Conservation (phyloP, 2,329 filamentous ascomycete genomes). For the Scytalidium sp. region DNA sequence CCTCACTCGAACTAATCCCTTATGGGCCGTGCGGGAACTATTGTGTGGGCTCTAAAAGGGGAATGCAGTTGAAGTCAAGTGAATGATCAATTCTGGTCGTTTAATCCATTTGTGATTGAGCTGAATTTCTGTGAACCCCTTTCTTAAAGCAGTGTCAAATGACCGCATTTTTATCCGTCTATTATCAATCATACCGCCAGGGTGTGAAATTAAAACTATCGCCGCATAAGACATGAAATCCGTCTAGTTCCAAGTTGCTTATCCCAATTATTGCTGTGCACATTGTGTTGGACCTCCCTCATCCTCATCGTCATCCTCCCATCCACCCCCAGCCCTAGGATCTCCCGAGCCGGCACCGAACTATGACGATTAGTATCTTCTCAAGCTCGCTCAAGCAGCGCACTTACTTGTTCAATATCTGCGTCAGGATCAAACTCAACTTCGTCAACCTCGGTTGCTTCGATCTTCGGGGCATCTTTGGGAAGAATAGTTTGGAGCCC, state of each 20-base stretch:
- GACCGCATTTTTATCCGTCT: not conserved
- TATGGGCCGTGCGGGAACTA: too few species aligned
- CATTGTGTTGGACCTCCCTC: slow-evolving; percentile 63
- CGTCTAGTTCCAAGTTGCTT: not conserved
- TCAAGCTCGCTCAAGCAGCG: slow-evolving; percentile 5
- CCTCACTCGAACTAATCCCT: too few species aligned
- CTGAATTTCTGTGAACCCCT: not conserved
- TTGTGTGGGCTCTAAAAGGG: too few species aligned
- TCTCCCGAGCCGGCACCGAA: slow-evolving; percentile 73
- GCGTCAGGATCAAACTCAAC: slow-evolving; percentile 82
- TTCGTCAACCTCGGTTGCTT: slow-evolving; percentile 75
- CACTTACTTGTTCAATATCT: slow-evolving; percentile 71
- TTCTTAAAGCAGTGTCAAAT: not conserved
- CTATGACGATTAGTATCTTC: slow-evolving; percentile 34
- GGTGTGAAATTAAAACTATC: not conserved
- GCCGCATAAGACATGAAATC: not conserved
- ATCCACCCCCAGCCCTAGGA: slow-evolving; percentile 60
- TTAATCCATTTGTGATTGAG: not conserved
- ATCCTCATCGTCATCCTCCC: slow-evolving; percentile 68
- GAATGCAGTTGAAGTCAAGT: too few species aligned
- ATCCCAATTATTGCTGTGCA: slow-evolving; percentile 27
- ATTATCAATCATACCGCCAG: not conserved
- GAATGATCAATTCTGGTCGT: not conserved
- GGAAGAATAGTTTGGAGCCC: slow-evolving; percentile 76
- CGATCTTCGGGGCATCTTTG: slow-evolving; percentile 53